Conservation (phyloP, 2,329 filamentous ascomycete genomes). For the Pyrenophora graminea region DNA sequence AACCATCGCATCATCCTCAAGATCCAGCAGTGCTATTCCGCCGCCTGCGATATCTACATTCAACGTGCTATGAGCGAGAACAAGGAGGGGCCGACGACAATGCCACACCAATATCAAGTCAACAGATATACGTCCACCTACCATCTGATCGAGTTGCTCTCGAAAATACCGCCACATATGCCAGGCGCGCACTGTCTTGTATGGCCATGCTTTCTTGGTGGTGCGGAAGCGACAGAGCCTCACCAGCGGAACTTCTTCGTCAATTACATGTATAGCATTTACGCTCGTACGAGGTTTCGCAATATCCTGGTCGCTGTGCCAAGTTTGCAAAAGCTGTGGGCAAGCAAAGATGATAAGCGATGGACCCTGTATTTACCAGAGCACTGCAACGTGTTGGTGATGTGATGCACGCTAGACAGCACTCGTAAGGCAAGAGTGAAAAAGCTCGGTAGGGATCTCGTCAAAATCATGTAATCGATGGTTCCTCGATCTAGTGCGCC, state of each 20-base stretch:
- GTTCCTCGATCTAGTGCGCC: too few relatives aligned
- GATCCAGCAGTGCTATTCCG: conserved; percentile 20
- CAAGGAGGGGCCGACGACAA: too few relatives aligned
- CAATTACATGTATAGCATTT: conserved; percentile 17
- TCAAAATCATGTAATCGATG: too few relatives aligned
- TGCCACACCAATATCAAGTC: not conserved
- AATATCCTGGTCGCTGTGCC: conserved; percentile 24
- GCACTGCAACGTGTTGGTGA: conserved; percentile 20
- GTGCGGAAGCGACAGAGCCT: conserved; percentile 18
- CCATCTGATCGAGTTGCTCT: conserved; percentile 13
- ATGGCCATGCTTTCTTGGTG: conserved; percentile 28
- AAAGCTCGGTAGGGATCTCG: too few relatives aligned
- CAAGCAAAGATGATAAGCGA: conserved; percentile 6
- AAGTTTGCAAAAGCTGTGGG: conserved; percentile 20
- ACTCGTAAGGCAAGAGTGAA: too few relatives aligned
- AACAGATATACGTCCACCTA: not conserved
- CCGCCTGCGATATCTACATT: conserved; percentile 21
- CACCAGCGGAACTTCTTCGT: conserved; percentile 20
- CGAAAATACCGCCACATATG: conserved; percentile 10
- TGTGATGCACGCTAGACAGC: conserved; percentile 10
- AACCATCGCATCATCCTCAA: conserved; percentile 12
- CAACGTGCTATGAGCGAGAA: conserved; percentile 11
- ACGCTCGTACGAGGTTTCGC: conserved; percentile 21
- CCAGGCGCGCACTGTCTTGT: conserved; percentile 24
- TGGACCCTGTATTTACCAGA: conserved; percentile 17